Conservation (phyloP, 2,329 filamentous ascomycete genomes). For the Knufia fluminis region DNA sequence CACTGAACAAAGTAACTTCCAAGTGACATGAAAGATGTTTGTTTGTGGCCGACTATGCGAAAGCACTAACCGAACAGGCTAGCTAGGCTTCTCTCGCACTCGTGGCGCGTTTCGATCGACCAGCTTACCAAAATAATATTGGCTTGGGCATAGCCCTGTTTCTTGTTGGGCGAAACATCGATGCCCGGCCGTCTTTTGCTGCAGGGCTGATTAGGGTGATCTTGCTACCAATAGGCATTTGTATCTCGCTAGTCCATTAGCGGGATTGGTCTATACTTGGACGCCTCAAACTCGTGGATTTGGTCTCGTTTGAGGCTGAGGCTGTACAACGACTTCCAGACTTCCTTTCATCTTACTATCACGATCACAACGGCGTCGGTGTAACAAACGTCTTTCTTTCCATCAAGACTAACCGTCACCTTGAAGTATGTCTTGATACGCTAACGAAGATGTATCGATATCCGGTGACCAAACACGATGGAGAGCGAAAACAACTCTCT, state of each 20-base stretch:
- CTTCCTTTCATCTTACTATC: neutral
- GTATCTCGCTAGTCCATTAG: no score
- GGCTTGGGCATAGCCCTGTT: slow-evolving; percentile 1
- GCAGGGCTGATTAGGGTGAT: neutral
- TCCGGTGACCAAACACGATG: neutral
- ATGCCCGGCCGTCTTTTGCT: neutral
- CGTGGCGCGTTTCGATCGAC: neutral
- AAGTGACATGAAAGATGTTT: no score
- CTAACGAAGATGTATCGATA: slow-evolving; percentile 1
- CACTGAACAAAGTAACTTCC: no score
- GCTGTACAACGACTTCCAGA: neutral
- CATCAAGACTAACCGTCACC: neutral
- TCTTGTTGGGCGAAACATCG: neutral
- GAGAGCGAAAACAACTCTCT: slow-evolving; percentile 8
- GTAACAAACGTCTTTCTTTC: neutral
- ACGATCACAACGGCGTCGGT: neutral
- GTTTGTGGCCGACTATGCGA: no score
- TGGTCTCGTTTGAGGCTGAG: slow-evolving; percentile 2
- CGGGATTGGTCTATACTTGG: slow-evolving; percentile 1
- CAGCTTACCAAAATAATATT: neutral
- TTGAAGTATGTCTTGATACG: neutral
- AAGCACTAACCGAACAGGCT: neutral
- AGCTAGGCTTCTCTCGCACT: no score
- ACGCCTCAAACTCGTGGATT: neutral
- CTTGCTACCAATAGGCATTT: neutral